Base-by-base conservation (phyloP, 106 monocot genomes). In the Apostasia ramifera region DNA sequence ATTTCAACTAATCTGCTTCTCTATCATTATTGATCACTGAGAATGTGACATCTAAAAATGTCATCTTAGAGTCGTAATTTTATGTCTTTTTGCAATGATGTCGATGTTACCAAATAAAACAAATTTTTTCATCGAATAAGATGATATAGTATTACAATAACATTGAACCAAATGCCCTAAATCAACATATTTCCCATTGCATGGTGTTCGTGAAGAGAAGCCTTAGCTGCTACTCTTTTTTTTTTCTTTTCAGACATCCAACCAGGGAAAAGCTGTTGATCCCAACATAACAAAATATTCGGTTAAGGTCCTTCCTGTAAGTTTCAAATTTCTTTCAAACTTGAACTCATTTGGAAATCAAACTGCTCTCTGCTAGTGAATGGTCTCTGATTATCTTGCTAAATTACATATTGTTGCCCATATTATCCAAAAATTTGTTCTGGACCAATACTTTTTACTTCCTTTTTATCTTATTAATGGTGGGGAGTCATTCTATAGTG, bases 251-350 rank as follows among this genome's bases (percentile, higher is more conserved):
- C 74, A 91, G 94, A 79, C 86, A 51, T 56, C 48, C 58, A 76
- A 66, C 61, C 88, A 80, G 74, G 86, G 85, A 59, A 91, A 73
- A 82, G 62, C 68, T 38, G 72, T 72, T 41, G 89, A 95, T 72
- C 78, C 88, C 42, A 89, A 74, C 69, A 83, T 86, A 53, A 95
- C 91, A 45, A 95, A 85, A 56, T 95, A 91, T 72, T 88, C 91
- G 1, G 95, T 92, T 37, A 92, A 95, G 59, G 91, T 95, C 39
- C 69, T 91, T 47, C 88, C 88, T 61, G 95, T 95, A 84, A 95
- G 91, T 81, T 81, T 73, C 6, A n/a, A 0, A 13, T 73, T 14
- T 5, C 15, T 58, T 3, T 3, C 13, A 8, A 46, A 10, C 14
- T 2, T 14, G 10, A 26, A 15, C 41, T 41, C 40, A 3, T 55